Evolutionary conservation across 345 rosid species (phyloP).

Genomic region (Pistacia vera): DNA sequence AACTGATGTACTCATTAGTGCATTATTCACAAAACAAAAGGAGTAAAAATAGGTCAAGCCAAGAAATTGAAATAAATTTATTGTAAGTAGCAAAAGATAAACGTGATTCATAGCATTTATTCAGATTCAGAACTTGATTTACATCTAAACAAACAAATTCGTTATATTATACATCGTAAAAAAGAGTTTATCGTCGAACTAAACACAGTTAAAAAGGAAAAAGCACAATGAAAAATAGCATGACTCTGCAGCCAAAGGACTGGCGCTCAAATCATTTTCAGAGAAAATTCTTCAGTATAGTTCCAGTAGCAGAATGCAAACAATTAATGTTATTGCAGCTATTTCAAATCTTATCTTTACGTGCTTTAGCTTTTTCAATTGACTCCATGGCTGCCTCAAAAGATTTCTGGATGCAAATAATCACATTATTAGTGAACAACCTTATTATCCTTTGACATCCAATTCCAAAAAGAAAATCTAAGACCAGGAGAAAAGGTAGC

Average conservation of each 20-base stretch:
- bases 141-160: background rate
- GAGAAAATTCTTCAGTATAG: background rate
- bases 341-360: slow-evolving; percentile 34
- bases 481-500: background rate
- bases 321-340: background rate
- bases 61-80: too few species aligned
- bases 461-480: background rate
- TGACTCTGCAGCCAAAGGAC: background rate
- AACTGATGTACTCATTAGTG: too few species aligned
- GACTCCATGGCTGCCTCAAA: slow-evolving; percentile 89
- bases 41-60: too few species aligned
- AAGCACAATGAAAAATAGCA: background rate
- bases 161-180: background rate
- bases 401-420: slow-evolving; percentile 61
- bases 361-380: slow-evolving; percentile 60
- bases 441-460: background rate
- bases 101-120: too few species aligned
- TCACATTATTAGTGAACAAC: background rate
- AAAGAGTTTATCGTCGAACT: background rate
- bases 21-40: too few species aligned
- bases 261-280: too few species aligned
- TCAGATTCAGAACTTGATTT: background rate
- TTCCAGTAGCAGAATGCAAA: background rate
- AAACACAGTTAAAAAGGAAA: background rate
- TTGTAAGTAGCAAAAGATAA: too few species aligned